A percentile compares a stretch with the other conserved stretches of the same genome.
Evolutionary conservation across 2,329 filamentous ascomycete genomes (phyloP).

Genomic region (Zarea fungicola): DNA sequence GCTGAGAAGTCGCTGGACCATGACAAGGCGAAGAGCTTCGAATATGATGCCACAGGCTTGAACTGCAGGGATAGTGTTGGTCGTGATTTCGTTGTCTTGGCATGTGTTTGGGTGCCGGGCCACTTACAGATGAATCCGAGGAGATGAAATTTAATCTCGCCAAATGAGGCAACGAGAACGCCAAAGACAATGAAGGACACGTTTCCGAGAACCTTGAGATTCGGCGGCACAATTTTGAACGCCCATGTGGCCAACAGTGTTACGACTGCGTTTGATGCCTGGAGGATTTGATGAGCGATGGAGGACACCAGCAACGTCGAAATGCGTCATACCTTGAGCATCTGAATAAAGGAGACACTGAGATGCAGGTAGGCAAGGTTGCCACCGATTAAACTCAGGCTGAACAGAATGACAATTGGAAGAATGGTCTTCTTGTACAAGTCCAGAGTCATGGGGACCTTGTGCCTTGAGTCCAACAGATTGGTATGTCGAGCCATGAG

Average conservation of each 20-base stretch:
- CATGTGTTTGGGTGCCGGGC: not conserved
- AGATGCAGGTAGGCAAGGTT: slow-evolving; percentile 95
- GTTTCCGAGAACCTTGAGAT: slow-evolving; percentile 83
- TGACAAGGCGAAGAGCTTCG: slow-evolving; percentile 75
- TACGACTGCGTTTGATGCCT: slow-evolving; percentile 80
- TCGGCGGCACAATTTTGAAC: slow-evolving; percentile 77
- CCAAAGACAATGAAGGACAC: slow-evolving; percentile 92
- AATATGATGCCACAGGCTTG: slow-evolving; percentile 75
- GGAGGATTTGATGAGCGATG: not conserved
- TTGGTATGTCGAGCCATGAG: slow-evolving; percentile 83
- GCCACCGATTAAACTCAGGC: slow-evolving; percentile 90
- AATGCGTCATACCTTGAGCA: slow-evolving; percentile 72
- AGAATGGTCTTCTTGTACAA: slow-evolving; percentile 91
- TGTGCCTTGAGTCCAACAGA: slow-evolving; percentile 88
- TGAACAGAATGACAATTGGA: slow-evolving; percentile 94
- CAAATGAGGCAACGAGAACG: slow-evolving; percentile 89
- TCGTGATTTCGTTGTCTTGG: not conserved
- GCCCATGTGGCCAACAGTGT: slow-evolving; percentile 86
- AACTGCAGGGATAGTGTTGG: slow-evolving; percentile 18
- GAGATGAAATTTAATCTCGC: slow-evolving; percentile 90
- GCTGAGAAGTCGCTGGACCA: slow-evolving; percentile 79
- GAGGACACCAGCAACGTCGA: too few species aligned
- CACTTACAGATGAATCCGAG: slow-evolving; percentile 62
- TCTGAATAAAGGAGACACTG: slow-evolving; percentile 95
- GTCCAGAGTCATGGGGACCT: slow-evolving; percentile 92